Percentiles rank a stretch among this genome's conserved stretches.
Evolutionary conservation across 306 rosid genomes (phyloP).

Genomic region (Rosa lucieae): DNA sequence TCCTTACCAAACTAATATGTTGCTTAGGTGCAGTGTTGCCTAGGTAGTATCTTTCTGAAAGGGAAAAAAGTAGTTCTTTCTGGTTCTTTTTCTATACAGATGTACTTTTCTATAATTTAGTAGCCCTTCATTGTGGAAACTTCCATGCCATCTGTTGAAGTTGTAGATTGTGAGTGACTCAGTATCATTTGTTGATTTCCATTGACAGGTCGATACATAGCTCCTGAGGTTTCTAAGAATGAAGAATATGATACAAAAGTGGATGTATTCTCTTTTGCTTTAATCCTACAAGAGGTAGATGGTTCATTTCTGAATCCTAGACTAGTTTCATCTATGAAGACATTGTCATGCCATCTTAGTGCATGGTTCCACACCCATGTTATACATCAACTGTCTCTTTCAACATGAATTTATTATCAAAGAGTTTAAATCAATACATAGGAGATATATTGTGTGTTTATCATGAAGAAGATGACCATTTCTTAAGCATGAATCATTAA

Average conservation of each 20-base stretch:
- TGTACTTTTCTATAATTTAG: background rate
- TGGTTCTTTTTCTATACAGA: background rate
- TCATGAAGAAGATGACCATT: background rate
- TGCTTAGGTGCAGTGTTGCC: conserved; percentile 10
- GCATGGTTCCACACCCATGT: background rate
- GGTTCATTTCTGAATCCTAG: conserved; percentile 13
- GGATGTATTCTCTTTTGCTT: conserved; percentile 90
- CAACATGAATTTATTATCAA: background rate
- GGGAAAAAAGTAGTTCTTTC: background rate
- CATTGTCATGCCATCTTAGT: background rate
- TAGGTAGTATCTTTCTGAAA: conserved; percentile 12
- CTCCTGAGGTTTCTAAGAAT: conserved; percentile 82
- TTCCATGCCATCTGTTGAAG: conserved; percentile 20
- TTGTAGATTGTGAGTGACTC: conserved; percentile 24
- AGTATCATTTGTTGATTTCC: conserved; percentile 20
- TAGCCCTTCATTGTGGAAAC: conserved; percentile 17
- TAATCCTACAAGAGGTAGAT: conserved; percentile 89
- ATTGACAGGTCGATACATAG: conserved; percentile 77
- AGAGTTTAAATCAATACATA: background rate
- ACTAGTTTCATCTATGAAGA: background rate
- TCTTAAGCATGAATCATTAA: background rate
- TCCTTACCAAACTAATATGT: conserved; percentile 1
- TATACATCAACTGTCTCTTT: background rate
- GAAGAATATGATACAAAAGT: conserved; percentile 94
- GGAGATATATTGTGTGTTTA: background rate